Percentiles rank a stretch among this genome's conserved stretches.
These are phyloP conservation scores for Coemansia biformis DNA, from an alignment of 192 early-diverging fungal genomes.

Conservation along the genomic window DNA sequence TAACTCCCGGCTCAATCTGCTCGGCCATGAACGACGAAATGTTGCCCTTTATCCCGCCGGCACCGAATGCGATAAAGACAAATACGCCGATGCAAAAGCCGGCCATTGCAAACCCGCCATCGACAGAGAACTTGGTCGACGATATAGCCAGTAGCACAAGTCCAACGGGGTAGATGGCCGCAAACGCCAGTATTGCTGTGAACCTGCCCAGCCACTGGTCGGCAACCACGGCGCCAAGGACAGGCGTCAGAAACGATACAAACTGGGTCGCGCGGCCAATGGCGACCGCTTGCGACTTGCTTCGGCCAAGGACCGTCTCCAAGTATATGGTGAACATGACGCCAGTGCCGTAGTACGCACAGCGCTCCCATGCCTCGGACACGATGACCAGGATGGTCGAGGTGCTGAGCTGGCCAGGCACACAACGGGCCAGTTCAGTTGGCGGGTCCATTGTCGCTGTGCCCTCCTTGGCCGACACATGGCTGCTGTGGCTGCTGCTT, in stretches of 20 bases:
- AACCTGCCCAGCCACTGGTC: slow-evolving; percentile 70
- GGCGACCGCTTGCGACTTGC: slow-evolving; percentile 34
- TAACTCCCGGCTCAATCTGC: too few relatives aligned
- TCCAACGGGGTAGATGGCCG: slow-evolving; percentile 57
- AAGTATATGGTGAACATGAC: slow-evolving; percentile 56
- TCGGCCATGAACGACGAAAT: too few relatives aligned
- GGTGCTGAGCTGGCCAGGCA: slow-evolving; percentile 30
- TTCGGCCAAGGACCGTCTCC: slow-evolving; percentile 40
- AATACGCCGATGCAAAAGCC: slow-evolving; percentile 62
- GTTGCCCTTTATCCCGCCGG: slow-evolving; percentile 44
- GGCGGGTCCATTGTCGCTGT: slow-evolving; percentile 7
- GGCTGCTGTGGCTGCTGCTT: too few relatives aligned
- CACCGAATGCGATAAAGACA: slow-evolving; percentile 59
- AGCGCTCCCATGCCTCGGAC: slow-evolving; percentile 56
- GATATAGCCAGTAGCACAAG: slow-evolving; percentile 59
- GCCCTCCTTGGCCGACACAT: too few relatives aligned
- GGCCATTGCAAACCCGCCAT: slow-evolving; percentile 50
- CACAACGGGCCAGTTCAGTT: slow-evolving; percentile 13
- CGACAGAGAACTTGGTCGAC: slow-evolving; percentile 53
- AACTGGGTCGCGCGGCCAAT: slow-evolving; percentile 53
- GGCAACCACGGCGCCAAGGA: slow-evolving; percentile 58
- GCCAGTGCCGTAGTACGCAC: slow-evolving; percentile 56
- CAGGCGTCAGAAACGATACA: slow-evolving; percentile 53
- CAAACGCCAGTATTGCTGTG: slow-evolving; percentile 62
- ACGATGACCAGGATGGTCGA: slow-evolving; percentile 44